Base-by-base conservation (phyloP, 2,329 filamentous ascomycete genomes). In the Harringtonia aguacate region DNA sequence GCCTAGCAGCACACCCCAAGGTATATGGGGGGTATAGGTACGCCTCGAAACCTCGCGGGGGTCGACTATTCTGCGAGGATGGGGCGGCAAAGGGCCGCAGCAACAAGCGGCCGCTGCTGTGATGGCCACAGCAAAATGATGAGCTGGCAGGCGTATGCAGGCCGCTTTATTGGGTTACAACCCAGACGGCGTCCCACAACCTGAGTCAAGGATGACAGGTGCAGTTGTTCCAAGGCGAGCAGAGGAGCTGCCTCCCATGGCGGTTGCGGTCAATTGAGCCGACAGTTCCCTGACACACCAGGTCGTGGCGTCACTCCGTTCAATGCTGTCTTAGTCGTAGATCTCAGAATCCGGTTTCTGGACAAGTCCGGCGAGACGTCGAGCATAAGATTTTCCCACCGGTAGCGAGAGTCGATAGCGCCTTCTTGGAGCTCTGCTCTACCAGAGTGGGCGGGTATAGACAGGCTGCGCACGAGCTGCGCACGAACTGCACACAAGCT, bases 91-190 rank as follows among this genome's bases (percentile, higher is more conserved):
- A n/a, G 48, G 40, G 34, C 41, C 36, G 48, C 41, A 38, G 36
- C 33, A 38, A 43, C 36, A 38, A 13, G 34, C 31, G 24, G 43
- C 18, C 33, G 28, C 24, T 39, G 36, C 17, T 38, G 39, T 21
- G 30, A 46, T n/a, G 33, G 41, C 12, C 17, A 24, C 35, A 17
- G n/a, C 35, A 43, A 39, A 46, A 10, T 38, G 41, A 39, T 41
- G 43, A 43, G 41, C 34, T 50, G 46, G 46, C 36, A 50, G 45
- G 34, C 38, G 37, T 17, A 12, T 50, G 50, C 46, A 52, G 43
- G 50, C 40, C 34, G 48, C 48, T 50, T 31, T 34, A 50, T 50
- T 48, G 43, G 50, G 50, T 46, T 48, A 46, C 46, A 40, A 37
- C 39, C 42, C 39, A 39, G 43, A 41, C 34, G 36, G 42, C 29